Evolutionary conservation across 345 rosid species (phyloP).

Genomic region (Bruguiera parviflora): DNA sequence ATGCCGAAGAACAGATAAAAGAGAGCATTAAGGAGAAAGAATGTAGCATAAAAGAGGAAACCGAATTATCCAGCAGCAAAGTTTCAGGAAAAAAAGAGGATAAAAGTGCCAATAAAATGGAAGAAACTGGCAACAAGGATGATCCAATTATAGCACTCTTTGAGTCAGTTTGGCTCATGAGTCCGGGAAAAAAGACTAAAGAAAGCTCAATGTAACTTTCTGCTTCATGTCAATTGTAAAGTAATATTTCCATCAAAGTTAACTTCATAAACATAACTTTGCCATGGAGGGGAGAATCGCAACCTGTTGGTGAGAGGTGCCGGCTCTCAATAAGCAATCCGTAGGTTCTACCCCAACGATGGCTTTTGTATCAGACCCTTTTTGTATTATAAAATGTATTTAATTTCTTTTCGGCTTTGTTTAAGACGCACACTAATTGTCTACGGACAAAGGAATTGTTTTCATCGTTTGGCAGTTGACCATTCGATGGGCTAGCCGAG

Average conservation of each 20-base stretch:
- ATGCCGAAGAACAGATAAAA: not conserved
- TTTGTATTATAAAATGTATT: no score
- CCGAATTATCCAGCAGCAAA: not conserved
- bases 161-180: constrained; percentile 52
- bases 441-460: no score
- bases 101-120: not conserved
- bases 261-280: not conserved
- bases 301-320: not conserved
- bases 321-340: no score
- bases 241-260: not conserved
- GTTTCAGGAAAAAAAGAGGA: not conserved
- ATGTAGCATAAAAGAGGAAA: not conserved
- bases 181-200: constrained; percentile 20
- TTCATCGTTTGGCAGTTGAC: no score
- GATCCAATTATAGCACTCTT: constrained; percentile 51
- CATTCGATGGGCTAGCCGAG: no score
- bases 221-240: constrained; percentile 12
- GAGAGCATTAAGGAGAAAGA: not conserved
- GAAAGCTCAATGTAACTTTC: constrained; percentile 20
- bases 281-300: not conserved
- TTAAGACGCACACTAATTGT: no score
- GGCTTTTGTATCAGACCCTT: no score
- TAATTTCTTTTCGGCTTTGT: no score
- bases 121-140: constrained; percentile 17
- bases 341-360: no score